Base-by-base conservation (phyloP, 1,284 basidiomycete species). In the Porogramme epimiltina region DNA sequence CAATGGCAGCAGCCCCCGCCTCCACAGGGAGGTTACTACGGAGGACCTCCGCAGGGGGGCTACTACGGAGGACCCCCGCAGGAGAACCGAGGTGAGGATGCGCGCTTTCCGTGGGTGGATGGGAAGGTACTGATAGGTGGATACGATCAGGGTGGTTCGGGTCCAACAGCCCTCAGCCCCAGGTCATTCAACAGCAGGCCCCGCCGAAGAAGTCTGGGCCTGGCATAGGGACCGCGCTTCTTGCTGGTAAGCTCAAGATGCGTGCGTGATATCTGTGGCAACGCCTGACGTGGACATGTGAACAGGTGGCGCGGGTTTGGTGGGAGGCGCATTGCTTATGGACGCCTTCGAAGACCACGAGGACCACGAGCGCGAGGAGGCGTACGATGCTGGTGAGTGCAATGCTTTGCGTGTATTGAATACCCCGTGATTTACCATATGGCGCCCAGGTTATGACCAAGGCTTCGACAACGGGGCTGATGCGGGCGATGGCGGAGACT, bases 281-380 rank as follows among this genome's bases (percentile, higher is more conserved):
- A 39, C 19, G 6, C 3, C 31, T 52, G 26, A 45, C 43, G 3
- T 41, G 37, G 18, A 36, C 18, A 46, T 43, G 45, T 43, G 43
- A 33, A 45, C 57, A 79, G 84, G 77, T 58, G 84, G 76, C 59
- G 84, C 73, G 19, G 85, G 84, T 59, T 62, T 87, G 16, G 61
- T 85, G 20, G 85, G 79, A 41, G 85, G 86, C 56, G 71, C 72
- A 3, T 62, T 88, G 42, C 60, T 87, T 26, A 76, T 62, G 42
- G 73, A 82, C 38, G 80, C 77, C 2, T 51, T 83, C 31, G 78
- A 80, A 41, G 66, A 76, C 59, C 70, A 78, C 48, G 59, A 79
- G 25, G 70, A 75, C 0, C 43, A 60, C 28, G 74, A 72, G 43
- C 65, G 67, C 38, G 61, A 71, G 8, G 49, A 67, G 2, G 76